Conservation (phyloP, 2,329 filamentous ascomycete genomes). For the Epichloe gansuensis region DNA sequence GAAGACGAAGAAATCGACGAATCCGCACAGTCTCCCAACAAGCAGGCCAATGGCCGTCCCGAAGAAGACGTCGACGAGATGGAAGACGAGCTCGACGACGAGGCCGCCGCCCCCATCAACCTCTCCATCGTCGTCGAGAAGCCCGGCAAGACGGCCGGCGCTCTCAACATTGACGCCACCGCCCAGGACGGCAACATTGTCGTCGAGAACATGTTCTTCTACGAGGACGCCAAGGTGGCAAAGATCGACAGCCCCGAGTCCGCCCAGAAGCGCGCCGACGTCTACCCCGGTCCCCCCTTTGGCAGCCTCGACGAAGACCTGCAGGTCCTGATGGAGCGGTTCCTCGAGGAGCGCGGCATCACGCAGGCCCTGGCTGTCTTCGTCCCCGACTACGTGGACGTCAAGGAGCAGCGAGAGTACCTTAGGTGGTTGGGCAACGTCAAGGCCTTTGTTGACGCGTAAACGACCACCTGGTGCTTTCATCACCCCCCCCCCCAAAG, state of each 20-base stretch:
- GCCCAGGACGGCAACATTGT: constrained; percentile 77
- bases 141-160: constrained; percentile 54
- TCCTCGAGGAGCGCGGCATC: constrained; percentile 88
- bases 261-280: constrained; percentile 59
- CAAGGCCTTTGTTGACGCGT: constrained; percentile 73
- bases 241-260: constrained; percentile 63
- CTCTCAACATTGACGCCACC: constrained; percentile 73
- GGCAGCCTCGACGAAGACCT: constrained; percentile 92
- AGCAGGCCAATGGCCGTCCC: constrained; percentile 38
- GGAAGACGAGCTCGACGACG: constrained; percentile 39
- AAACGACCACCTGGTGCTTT: constrained; percentile 11
- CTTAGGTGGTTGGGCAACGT: constrained; percentile 77
- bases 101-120: constrained; percentile 60
- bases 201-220: constrained; percentile 86
- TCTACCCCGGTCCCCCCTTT: constrained; percentile 88
- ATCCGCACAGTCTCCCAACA: constrained; percentile 37
- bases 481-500: background rate
- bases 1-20: constrained; percentile 29
- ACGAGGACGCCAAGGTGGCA: constrained; percentile 63
- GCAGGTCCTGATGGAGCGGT: constrained; percentile 81
- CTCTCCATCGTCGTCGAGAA: constrained; percentile 85
- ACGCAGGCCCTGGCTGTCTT: constrained; percentile 78
- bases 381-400: constrained; percentile 89
- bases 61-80: constrained; percentile 33
- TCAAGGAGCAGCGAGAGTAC: constrained; percentile 98